These are phyloP conservation scores for Pythium utonaiense DNA, from an alignment of 352 stramenopile species.

Conservation along the genomic window DNA sequence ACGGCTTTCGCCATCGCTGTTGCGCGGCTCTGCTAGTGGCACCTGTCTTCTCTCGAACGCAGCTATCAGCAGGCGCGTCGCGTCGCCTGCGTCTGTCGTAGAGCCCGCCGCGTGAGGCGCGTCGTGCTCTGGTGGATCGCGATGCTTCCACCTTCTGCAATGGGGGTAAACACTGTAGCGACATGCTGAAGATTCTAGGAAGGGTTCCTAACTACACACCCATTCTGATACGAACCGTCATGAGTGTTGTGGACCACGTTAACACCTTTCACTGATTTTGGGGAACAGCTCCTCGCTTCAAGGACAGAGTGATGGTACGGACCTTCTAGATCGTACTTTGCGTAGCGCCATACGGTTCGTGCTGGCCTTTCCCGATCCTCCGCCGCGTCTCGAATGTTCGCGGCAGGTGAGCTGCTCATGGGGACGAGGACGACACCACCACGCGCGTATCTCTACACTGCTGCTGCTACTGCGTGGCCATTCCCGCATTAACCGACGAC, in stretches of 20 bases:
- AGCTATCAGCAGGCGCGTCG: not conserved
- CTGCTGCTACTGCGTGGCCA: not conserved
- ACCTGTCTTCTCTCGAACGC: not conserved
- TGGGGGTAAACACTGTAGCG: not conserved
- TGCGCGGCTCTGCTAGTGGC: not conserved
- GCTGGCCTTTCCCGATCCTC: not conserved
- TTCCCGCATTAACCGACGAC: not conserved
- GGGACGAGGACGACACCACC: not conserved
- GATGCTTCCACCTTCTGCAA: not conserved
- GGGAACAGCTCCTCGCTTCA: not conserved
- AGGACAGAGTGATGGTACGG: not conserved
- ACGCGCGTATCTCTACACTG: not conserved
- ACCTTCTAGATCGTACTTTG: slow-evolving; percentile 14
- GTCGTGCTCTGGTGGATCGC: not conserved
- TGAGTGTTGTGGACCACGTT: too few relatives aligned
- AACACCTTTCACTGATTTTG: not conserved
- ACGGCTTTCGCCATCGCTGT: slow-evolving; percentile 62
- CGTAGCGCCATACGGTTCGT: not conserved
- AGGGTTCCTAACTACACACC: not conserved
- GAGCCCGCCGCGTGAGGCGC: not conserved
- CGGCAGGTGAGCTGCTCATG: not conserved
- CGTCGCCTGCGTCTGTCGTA: not conserved
- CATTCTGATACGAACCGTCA: not conserved
- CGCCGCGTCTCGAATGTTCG: slow-evolving; percentile 10
- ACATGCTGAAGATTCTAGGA: not conserved